Conservation (phyloP, 208 protist genomes). For the Crithidia mellificae region DNA sequence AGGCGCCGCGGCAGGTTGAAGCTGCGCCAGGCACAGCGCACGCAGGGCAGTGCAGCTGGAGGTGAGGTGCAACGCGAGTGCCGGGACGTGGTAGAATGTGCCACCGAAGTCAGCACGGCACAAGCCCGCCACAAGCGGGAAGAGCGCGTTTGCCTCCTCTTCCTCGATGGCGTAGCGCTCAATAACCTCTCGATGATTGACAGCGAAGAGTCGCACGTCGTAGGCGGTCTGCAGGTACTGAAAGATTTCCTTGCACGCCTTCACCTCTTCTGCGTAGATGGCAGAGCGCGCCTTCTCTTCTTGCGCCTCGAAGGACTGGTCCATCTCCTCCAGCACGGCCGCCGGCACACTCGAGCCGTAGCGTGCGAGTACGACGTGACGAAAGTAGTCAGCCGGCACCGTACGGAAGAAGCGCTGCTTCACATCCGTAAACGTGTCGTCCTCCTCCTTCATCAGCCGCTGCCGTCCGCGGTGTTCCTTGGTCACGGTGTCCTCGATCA, state of each 20-base stretch:
- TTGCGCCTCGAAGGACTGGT: conserved; percentile 43
- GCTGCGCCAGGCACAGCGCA: conserved; percentile 29
- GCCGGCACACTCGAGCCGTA: conserved; percentile 31
- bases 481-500: conserved; percentile 37
- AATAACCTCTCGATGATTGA: conserved; percentile 52
- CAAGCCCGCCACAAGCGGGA: conserved; percentile 24
- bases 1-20: conserved; percentile 1
- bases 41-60: conserved; percentile 29
- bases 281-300: conserved; percentile 34
- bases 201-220: conserved; percentile 52
- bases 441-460: conserved; percentile 57
- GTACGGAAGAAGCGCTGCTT: conserved; percentile 54
- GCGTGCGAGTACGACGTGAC: conserved; percentile 44
- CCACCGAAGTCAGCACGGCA: conserved; percentile 58
- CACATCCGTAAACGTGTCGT: conserved; percentile 38
- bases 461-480: conserved; percentile 42
- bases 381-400: conserved; percentile 70
- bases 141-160: conserved; percentile 41
- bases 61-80: conserved; percentile 44
- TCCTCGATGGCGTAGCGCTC: conserved; percentile 59
- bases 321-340: conserved; percentile 4
- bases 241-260: conserved; percentile 40
- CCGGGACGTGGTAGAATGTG: conserved; percentile 47
- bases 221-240: conserved; percentile 68
- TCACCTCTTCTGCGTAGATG: conserved; percentile 43